phyloP scores from a whole-genome alignment of 2,329 filamentous ascomycete species.

The Pyricularia grisea region DNA sequence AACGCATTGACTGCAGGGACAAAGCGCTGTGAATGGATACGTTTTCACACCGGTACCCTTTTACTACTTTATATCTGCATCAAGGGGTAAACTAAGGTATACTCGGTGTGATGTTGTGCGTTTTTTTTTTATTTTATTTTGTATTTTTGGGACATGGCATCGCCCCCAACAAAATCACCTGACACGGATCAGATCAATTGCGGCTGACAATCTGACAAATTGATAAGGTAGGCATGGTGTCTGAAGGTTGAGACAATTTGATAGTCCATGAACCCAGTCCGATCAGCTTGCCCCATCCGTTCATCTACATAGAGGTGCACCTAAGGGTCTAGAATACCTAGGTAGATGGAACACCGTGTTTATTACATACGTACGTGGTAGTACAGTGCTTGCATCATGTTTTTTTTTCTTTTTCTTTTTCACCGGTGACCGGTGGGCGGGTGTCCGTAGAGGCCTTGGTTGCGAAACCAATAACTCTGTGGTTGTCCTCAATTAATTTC shows the following conservation, averaged over 20 bases:
- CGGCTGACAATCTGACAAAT: not conserved
- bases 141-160: not conserved
- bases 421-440: not conserved
- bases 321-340: not conserved
- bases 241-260: not conserved
- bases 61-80: not conserved
- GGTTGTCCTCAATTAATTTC: not conserved
- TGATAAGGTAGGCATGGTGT: not conserved
- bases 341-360: not conserved
- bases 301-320: not conserved
- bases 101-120: not conserved
- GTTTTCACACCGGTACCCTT: not conserved
- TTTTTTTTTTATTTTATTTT: no score
- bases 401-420: no score
- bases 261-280: not conserved
- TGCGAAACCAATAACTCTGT: not conserved
- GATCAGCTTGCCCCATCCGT: no score
- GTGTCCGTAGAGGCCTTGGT: not conserved
- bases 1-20: not conserved
- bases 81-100: not conserved
- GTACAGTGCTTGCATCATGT: not conserved
- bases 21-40: not conserved
- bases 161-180: not conserved
- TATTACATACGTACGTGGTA: no score
- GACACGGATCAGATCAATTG: not conserved